phyloP scores from a whole-genome alignment of 148 eudicot genomes.

The Gaultheria prostrata region DNA sequence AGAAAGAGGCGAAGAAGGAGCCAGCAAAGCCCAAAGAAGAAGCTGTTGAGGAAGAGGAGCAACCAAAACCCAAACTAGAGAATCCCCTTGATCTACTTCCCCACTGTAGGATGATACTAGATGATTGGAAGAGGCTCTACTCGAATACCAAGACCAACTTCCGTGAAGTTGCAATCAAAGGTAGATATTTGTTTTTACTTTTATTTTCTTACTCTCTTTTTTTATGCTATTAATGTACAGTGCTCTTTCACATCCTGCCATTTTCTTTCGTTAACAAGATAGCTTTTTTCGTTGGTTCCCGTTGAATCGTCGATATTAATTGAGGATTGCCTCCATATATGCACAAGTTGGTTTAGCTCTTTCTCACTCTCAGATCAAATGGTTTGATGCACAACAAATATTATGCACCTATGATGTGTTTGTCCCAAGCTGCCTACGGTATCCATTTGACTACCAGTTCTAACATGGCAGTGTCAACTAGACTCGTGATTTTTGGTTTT shows the following conservation, averaged over 20 bases:
- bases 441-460: neutral
- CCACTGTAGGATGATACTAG: conserved; percentile 78
- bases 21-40: conserved; percentile 46
- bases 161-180: conserved; percentile 89
- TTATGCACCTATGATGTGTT: neutral
- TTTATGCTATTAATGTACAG: neutral
- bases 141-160: conserved; percentile 83
- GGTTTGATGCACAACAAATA: neutral
- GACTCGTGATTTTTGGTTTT: conserved; percentile 1
- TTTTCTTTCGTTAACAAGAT: neutral
- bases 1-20: conserved; percentile 61
- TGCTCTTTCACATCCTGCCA: neutral
- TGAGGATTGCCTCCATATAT: neutral
- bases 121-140: conserved; percentile 91
- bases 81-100: conserved; percentile 83
- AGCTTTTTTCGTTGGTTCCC: neutral
- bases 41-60: conserved; percentile 51
- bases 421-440: neutral
- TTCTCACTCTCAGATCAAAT: neutral
- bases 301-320: neutral
- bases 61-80: conserved; percentile 79
- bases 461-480: neutral
- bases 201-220: neutral
- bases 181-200: conserved; percentile 43
- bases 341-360: neutral